phyloP scores from a whole-genome alignment of 768 basidiomycete genomes.

The Mrakia frigida region DNA sequence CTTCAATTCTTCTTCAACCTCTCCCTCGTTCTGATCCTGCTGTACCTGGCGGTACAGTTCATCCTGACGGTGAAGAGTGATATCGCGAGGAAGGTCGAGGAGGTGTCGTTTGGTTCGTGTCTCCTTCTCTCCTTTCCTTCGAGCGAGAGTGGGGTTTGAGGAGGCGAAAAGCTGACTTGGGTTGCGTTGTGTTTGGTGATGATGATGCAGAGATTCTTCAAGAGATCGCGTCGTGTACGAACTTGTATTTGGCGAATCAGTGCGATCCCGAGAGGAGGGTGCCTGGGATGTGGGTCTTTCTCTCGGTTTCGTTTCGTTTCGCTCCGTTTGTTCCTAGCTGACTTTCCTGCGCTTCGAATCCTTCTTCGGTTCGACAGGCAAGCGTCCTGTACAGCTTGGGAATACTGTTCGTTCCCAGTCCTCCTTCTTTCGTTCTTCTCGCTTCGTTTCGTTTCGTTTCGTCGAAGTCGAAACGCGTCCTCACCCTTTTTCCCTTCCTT shows the following conservation, averaged over 20 bases:
- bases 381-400: constrained; percentile 80
- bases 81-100: constrained; percentile 76
- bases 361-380: constrained; percentile 44
- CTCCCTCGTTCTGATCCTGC: constrained; percentile 69
- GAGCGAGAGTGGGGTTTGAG: neutral
- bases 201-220: constrained; percentile 65
- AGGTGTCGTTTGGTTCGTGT: constrained; percentile 76
- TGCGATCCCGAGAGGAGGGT: constrained; percentile 65
- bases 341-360: neutral
- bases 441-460: neutral
- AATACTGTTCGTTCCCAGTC: constrained; percentile 54
- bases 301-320: neutral
- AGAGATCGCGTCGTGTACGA: constrained; percentile 81
- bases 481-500: neutral
- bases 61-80: constrained; percentile 85
- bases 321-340: neutral
- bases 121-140: constrained; percentile 3
- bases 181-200: neutral
- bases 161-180: neutral
- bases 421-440: neutral
- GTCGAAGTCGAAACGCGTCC: neutral
- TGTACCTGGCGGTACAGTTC: constrained; percentile 80
- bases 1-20: constrained; percentile 92
- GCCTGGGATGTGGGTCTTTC: constrained; percentile 63
- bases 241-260: constrained; percentile 72